phyloP scores from a whole-genome alignment of 768 basidiomycete species.

The Termitomyces sp. region DNA sequence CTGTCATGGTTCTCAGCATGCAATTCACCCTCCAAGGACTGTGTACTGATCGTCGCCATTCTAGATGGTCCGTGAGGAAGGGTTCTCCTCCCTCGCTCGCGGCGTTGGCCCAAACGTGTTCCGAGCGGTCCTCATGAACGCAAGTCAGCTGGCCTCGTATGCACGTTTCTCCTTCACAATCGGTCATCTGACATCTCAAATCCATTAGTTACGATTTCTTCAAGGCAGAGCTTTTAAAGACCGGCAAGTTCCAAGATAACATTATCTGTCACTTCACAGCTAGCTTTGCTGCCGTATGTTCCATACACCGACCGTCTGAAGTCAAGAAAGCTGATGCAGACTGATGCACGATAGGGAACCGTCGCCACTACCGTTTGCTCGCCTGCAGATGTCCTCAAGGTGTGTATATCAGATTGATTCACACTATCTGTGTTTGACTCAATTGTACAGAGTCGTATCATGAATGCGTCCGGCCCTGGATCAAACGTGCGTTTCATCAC shows the following conservation, averaged over 20 bases:
- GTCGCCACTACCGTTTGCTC: constrained; percentile 88
- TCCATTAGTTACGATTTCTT: constrained; percentile 78
- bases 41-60: constrained; percentile 1
- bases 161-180: constrained; percentile 19
- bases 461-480: constrained; percentile 84
- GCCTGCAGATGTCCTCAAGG: constrained; percentile 83
- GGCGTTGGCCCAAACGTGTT: constrained; percentile 84
- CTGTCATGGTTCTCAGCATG: neutral
- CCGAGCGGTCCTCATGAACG: constrained; percentile 85
- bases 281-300: constrained; percentile 74
- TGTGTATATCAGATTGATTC: constrained; percentile 15
- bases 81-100: constrained; percentile 63
- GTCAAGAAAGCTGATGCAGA: neutral
- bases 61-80: constrained; percentile 88
- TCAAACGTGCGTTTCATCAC: constrained; percentile 46
- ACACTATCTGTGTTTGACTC: neutral
- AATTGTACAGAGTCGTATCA: constrained; percentile 60
- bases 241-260: constrained; percentile 72
- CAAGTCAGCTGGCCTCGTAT: constrained; percentile 85
- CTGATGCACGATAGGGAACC: constrained; percentile 48
- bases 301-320: neutral
- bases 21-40: neutral
- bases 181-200: neutral
- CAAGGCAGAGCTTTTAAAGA: constrained; percentile 76
- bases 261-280: constrained; percentile 81